A percentile compares a stretch with the other conserved stretches of the same genome.
Conservation (phyloP, 305 asterid species). For the Fraxinus sp. region DNA sequence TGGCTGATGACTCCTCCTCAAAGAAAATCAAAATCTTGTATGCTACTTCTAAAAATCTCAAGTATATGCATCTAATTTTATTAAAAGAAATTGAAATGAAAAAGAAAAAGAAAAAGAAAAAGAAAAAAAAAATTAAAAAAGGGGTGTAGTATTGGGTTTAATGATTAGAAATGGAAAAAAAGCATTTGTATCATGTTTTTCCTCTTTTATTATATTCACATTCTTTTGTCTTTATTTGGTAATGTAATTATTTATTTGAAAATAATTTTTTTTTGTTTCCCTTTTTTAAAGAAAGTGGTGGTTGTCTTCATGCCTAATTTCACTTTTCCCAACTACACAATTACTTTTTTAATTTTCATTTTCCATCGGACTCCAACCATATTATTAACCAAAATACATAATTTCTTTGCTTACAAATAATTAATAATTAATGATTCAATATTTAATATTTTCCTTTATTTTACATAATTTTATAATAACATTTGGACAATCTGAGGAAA, state of each 20-base stretch:
- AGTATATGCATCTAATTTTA: background rate
- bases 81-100: background rate
- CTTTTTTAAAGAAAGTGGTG: conserved; percentile 31
- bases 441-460: conserved; percentile 39
- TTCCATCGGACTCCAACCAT: conserved; percentile 69
- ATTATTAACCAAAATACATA: conserved; percentile 84
- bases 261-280: background rate
- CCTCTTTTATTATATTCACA: background rate
- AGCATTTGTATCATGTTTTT: background rate
- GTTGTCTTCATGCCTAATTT: conserved; percentile 91
- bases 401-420: conserved; percentile 48
- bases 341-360: conserved; percentile 28
- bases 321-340: conserved; percentile 91
- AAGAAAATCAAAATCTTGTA: background rate
- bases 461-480: conserved; percentile 33
- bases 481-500: conserved; percentile 56
- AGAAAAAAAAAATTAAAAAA: background rate
- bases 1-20: background rate
- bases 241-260: background rate
- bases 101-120: background rate
- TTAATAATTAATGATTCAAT: conserved; percentile 46
- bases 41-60: background rate
- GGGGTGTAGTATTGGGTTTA: background rate
- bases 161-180: conserved; percentile 9
- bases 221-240: conserved; percentile 11